Evolutionary conservation across 495 filamentous ascomycete genomes (phyloP), one percentile per base, ranked within the genome.

Genomic region (Aspergillus conjunctus): DNA sequence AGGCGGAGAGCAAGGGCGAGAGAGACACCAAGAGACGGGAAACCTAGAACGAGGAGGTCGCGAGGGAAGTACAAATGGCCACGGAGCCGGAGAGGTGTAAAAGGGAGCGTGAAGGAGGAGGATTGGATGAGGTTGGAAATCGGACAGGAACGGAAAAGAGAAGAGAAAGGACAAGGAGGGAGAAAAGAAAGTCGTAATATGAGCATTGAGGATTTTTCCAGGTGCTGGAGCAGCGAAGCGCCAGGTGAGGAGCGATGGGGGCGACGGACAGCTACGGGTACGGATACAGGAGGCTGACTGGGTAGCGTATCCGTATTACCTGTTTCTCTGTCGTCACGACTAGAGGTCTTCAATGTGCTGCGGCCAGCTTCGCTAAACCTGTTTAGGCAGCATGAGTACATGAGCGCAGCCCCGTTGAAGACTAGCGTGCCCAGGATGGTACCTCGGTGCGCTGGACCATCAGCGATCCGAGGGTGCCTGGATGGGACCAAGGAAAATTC

Each of bases 1-100:
- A 67, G 66, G 69, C 61, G 67, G 61, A 64, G 59, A 60, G 60
- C 67, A 71, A 69, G 70, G 68, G 67, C 61, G 62, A 66, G 61
- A 64, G 59, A 50, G 64, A 64, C 44, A 54, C 5, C 30, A 54
- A 54, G 44, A 30, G 26, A 26, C 26, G 26, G 5, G 30, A 58
- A 60, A 59, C 59, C 62, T 62, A 58, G 48, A 58, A 65, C 51
- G 67, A 69, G 58, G 64, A 64, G 51, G 54, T 58, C 50, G 63
- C 60, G 62, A 66, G 56, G 63, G 62, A 48, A 57, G 58, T 54
- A 54, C 31, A 68, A 59, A 55, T 61, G 62, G 60, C 63, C 63
- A 68, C 63, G 66, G 66, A 66, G 66, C 63, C 66, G 66, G 58
- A 65, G 66, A 41, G 18, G 44, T 52, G 33, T 44, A 17, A 21